Base-by-base conservation (phyloP, 768 basidiomycete genomes). In the Naganishia vaughanmartiniae region DNA sequence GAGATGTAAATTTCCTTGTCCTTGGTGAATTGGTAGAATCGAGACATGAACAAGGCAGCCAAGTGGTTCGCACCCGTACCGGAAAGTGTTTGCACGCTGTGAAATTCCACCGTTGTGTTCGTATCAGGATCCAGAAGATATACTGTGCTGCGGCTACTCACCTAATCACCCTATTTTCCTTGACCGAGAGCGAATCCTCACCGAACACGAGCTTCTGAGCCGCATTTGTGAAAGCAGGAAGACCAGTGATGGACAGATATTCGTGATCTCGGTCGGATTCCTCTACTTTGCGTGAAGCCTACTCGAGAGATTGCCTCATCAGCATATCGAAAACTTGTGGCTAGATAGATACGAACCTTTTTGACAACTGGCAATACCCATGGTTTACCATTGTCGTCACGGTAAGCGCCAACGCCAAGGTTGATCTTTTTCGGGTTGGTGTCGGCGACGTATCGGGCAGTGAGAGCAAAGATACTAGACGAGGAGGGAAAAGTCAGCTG, bases 41-140 rank as follows among this genome's bases (percentile, higher is more conserved):
- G 85, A 72, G 88, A 87, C 74, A 97, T 82, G 85, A 96, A 96
- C 65, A 93, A 83, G 2, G 89, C 93, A 30, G 88, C 94, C 57
- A 95, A 86, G 82, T 95, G 93, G 83, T 95, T 94, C 58, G 94
- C 94, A 60, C 94, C 94, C 1, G 94, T 98, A 31, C 94, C 94
- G 17, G 92, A 95, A 74, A 96, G 90, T 17, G 94, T 94, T 83
- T 98, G 94, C 56, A 90, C 90, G 79, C 81, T 81, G 36, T 73
- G 14, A 33, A 26, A 31, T 24, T 42, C 2, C 14, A 42, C 42
- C 42, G 17, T 9, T 15, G 42, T 15, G 15, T 42, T 15, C 9
- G 42, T 42, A 2, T 15, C 5, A 42, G 2, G 17, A 2, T 15
- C 17, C 42, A 15, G 42, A 9, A 11, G 42, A 9, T 42, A 42